Evolutionary conservation across 176 grass and related monocot species (phyloP), one percentile per base, ranked within the genome.

Genomic region (Echinochloa phyllopogon): DNA sequence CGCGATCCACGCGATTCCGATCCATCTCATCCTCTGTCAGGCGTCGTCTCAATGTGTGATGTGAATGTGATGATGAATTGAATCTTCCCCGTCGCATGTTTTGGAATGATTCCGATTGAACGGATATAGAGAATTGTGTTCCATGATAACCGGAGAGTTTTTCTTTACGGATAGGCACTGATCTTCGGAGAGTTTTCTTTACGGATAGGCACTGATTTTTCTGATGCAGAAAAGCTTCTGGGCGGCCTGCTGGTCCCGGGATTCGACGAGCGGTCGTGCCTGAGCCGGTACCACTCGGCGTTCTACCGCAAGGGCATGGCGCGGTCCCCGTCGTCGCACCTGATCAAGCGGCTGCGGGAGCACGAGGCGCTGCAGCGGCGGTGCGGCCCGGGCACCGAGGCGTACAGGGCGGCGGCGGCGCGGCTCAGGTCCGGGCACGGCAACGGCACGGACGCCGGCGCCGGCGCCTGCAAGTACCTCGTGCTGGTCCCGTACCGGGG

Each of bases 351-450:
- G 83, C 87, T 98, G 27, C 68, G 95, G 39, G 57, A 87, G 77
- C 92, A 98, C 15, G 95, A 98, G 87, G 87, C 80, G 10, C 91
- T 88, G 51, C 95, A 98, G 7, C 83, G 86, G 9, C 85, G 79
- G 63, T 98, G 95, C 72, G 91, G 89, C 42, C 93, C 95, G 3
- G 70, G 76, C 45, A 95, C 87, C 17, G 25, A 62, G 4, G 38
- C 83, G 1, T 98, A 93, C 86, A 40, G 75, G 16, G 42, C 69
- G 1, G 87, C 95, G 10, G 38, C 72, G 1, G 47, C 72, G n/a
- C 76, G 63, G 48, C 79, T 98, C 1, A 39, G 48, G 6, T 84
- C 75, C 18, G 45, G 82, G 20, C 44, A 10, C 58, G 39, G 12
- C n/a, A 65, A 72, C 20, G 63, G 20, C n/a, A 42, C 58, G 3